Conservation (phyloP, 371 early-diverging fungal species). For the Mucor piriformis region DNA sequence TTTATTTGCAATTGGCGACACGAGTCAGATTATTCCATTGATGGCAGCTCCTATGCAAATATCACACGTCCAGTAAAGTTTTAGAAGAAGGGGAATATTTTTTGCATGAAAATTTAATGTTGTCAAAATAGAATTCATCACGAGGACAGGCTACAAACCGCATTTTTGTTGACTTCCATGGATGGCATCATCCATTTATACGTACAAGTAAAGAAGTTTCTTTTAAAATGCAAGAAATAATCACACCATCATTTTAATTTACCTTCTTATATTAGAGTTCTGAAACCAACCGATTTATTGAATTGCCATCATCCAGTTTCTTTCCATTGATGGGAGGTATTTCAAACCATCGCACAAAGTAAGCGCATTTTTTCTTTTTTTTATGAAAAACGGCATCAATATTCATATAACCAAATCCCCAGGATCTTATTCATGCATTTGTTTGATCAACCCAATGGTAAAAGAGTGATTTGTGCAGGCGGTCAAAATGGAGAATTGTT, state of each 20-base stretch:
- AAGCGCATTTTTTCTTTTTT: not conserved
- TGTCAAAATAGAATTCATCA: constrained; percentile 16
- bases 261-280: constrained; percentile 6
- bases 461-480: constrained; percentile 60
- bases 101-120: not conserved
- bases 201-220: constrained; percentile 20
- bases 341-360: constrained; percentile 40
- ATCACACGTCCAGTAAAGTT: constrained; percentile 42
- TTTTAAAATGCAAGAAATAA: not conserved
- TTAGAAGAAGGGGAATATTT: not conserved
- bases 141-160: constrained; percentile 21
- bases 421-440: constrained; percentile 60
- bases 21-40: constrained; percentile 42
- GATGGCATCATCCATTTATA: constrained; percentile 53
- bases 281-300: constrained; percentile 24
- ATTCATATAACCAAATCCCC: not conserved
- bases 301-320: constrained; percentile 30
- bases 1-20: constrained; percentile 33
- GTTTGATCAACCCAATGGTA: constrained; percentile 44
- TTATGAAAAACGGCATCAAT: not conserved
- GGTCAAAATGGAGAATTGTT: constrained; percentile 65
- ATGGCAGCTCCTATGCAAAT: constrained; percentile 52
- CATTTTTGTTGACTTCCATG: constrained; percentile 45
- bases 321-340: constrained; percentile 49
- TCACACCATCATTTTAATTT: not conserved